phyloP scores from a whole-genome alignment of 108 stramenopile genomes.

The Schizochytrium sp. region DNA sequence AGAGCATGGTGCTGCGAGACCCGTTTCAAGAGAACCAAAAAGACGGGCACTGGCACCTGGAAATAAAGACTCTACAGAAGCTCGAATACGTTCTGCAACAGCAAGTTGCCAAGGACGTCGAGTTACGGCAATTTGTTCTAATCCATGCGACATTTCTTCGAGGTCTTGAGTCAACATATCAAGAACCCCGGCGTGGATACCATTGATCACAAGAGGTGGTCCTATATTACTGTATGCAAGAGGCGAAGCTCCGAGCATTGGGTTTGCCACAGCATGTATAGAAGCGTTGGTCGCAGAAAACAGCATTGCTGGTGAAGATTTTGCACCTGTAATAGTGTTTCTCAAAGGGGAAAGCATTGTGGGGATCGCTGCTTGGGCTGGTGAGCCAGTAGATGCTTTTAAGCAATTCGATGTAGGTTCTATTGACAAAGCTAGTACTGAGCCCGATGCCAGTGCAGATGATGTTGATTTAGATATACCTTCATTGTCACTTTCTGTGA shows the following conservation, averaged over 20 bases:
- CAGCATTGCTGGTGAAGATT: no score
- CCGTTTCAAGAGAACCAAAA: conserved; percentile 39
- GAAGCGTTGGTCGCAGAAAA: no score
- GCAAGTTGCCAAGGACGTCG: conserved; percentile 55
- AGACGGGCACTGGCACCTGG: background rate
- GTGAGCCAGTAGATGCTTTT: no score
- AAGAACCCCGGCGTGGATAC: background rate
- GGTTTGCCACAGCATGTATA: no score
- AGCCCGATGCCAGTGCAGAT: no score
- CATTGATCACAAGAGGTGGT: background rate
- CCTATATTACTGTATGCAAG: background rate
- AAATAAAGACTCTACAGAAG: conserved; percentile 1
- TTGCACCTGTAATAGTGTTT: no score
- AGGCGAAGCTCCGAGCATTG: no score
- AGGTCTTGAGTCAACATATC: background rate
- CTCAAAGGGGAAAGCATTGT: no score
- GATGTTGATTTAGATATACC: no score
- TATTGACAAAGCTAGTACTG: no score
- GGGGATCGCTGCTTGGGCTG: no score
- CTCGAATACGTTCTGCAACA: conserved; percentile 40
- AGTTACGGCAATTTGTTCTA: conserved; percentile 38
- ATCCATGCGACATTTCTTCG: conserved; percentile 2
- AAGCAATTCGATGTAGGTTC: no score
- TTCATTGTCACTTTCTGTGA: background rate
- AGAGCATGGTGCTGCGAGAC: conserved; percentile 47